Percentiles rank a stretch among this genome's conserved stretches.
Evolutionary conservation across 257 asterid species (phyloP).

Genomic region (Capsicum rhomboideum): DNA sequence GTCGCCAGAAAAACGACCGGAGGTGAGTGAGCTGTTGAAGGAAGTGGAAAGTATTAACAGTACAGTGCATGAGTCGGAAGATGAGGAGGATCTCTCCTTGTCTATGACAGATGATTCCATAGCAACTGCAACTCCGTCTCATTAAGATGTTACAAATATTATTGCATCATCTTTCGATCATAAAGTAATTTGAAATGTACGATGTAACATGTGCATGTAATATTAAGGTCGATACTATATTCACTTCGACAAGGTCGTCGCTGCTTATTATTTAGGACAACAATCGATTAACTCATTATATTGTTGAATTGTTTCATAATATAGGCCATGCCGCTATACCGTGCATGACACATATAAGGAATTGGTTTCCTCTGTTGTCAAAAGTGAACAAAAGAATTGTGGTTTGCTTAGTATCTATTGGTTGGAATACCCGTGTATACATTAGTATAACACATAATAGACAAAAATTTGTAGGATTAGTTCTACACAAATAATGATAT

Average conservation of each 20-base stretch:
- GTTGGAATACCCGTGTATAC: no score
- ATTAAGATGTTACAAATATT: not conserved
- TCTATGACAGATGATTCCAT: constrained; percentile 54
- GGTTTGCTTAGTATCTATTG: not conserved
- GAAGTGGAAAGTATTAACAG: constrained; percentile 51
- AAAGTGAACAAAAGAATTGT: no score
- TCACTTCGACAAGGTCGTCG: not conserved
- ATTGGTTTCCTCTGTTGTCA: not conserved
- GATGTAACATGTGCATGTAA: not conserved
- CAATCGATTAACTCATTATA: not conserved
- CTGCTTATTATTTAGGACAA: not conserved
- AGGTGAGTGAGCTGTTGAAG: constrained; percentile 34
- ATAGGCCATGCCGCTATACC: not conserved
- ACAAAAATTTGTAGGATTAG: no score
- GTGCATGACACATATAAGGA: not conserved
- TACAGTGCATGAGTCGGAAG: constrained; percentile 30
- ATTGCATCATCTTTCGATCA: not conserved
- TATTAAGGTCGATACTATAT: not conserved
- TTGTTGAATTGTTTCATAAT: no score
- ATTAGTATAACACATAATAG: no score
- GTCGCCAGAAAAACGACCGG: constrained; percentile 64
- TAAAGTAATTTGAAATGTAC: not conserved
- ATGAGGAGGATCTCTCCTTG: constrained; percentile 32
- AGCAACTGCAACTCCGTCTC: constrained; percentile 25
- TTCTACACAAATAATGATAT: no score